Conservation (phyloP, 331 rosid species). For the Malus hybrid region DNA sequence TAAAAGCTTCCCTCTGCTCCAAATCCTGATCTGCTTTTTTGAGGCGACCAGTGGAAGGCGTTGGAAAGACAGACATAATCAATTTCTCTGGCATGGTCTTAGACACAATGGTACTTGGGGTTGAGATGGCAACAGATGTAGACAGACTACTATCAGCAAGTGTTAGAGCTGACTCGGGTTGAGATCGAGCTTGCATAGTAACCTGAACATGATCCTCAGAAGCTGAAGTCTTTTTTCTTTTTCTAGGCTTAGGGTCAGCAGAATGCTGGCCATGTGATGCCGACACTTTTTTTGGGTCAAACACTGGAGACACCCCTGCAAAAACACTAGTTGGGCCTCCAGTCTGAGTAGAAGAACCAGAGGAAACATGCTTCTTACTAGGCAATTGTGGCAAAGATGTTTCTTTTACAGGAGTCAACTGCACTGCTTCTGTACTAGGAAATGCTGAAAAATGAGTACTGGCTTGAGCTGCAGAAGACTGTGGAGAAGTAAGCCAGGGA, state of each 20-base stretch:
- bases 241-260: conserved; percentile 62
- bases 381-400: conserved; percentile 47
- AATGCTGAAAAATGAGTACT: conserved; percentile 52
- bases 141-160: conserved; percentile 22
- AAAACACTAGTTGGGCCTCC: conserved; percentile 35
- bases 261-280: conserved; percentile 42
- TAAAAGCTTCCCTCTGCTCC: conserved; percentile 39
- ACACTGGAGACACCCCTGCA: conserved; percentile 35
- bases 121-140: conserved; percentile 7
- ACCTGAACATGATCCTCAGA: conserved; percentile 55
- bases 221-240: conserved; percentile 49
- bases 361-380: conserved; percentile 36
- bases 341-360: conserved; percentile 40
- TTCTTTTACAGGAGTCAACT: conserved; percentile 51
- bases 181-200: conserved; percentile 51
- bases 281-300: conserved; percentile 40
- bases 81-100: conserved; percentile 40
- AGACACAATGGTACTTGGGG: conserved; percentile 39
- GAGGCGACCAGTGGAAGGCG: conserved; percentile 31
- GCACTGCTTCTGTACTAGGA: conserved; percentile 51
- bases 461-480: conserved; percentile 55
- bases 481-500: conserved; percentile 73
- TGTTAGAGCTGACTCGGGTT: conserved; percentile 30
- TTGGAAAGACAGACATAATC: conserved; percentile 31
- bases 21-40: conserved; percentile 37